Evolutionary conservation across 441 rosid species (phyloP), one percentile per base, ranked within the genome.

Genomic region (Mallotus repandus): DNA sequence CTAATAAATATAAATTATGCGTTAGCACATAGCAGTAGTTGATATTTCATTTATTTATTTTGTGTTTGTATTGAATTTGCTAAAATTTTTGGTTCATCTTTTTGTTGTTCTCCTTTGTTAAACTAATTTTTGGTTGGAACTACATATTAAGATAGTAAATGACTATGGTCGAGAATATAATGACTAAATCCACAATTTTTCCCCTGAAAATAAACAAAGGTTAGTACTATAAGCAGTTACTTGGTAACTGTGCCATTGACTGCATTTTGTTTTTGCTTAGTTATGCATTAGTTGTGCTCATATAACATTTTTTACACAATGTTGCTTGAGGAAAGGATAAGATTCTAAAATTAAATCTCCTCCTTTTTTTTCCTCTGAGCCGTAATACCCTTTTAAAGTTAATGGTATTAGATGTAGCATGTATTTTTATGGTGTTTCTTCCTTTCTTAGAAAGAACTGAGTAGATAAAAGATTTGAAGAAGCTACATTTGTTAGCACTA

Each of bases 81-180:
- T 66, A 19, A 32, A 46, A 35, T 12, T 29, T 71, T 18, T 49
- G 54, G 2, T 32, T 61, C 25, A 55, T 32, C 14, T 25, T 48
- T 12, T 32, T n/a, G 46, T 50, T 35, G 46, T 50, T 35, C n/a
- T 49, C 14, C 48, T 35, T 4, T 4, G 14, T 46, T 21, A 18
- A 29, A 29, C 21, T 25, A 60, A 29, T 63, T 74, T 3, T 66
- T 75, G 71, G 21, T 63, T 77, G 63, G 35, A 61, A 2, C 43
- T 85, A 91, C 94, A 94, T 97, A 89, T 94, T 85, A 96, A 94
- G 88, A 92, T 94, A 65, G 76, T 82, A 52, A 92, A 92, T 78
- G 66, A 92, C 85, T 92, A 84, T 85, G 99, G 98, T 66, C 86
- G 80, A 77, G 99, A 94, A 81, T 93, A 86, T 73, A 89, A 88